Evolutionary conservation across 441 rosid species (phyloP), one percentile per base, ranked within the genome.

Genomic region (Manihot esculenta): DNA sequence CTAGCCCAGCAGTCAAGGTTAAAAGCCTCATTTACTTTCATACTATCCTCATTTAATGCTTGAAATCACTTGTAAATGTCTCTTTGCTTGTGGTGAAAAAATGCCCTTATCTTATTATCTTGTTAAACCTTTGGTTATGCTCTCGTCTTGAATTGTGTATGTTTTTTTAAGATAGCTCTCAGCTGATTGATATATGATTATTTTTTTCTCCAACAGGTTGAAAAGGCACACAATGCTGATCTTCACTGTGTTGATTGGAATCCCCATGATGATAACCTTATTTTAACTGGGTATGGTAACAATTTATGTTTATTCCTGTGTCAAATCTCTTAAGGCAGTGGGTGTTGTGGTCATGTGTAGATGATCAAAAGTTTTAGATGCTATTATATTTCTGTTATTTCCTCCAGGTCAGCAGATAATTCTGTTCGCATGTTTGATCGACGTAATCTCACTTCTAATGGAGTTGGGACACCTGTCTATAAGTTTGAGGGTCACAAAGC

Each of bases 221-320:
- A 93, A 76, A 95, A 93, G 70, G 98, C 99, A 0, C 99, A 95
- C 72, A 78, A 89, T 80, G 96, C 95, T 60, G 99, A 95, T 83
- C 94, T 95, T 76, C 99, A 95, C 76, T 92, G 96, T 81, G 96
- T 95, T 64, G 99, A 95, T 77, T 91, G 99, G 99, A 95, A 88
- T 82, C 93, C 91, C 55, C 93, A 89, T 71, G 94, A 91, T 64
- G 85, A 84, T 76, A 92, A 91, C 80, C 86, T 92, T 76, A 91
- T 95, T 70, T 74, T 95, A 59, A 95, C 99, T 1, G 99, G 99
- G 99, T 95, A 88, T 63, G 73, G 50, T 76, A 33, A 45, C 2
- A 23, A 68, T 56, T 75, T 70, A 23, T 62, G 57, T 64, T 44
- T 41, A 47, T 59, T 38, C 57, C 53, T 26, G 13, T 21, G 24